Evolutionary conservation across 2,329 filamentous ascomycete genomes (phyloP), one percentile per base, ranked within the genome.

Genomic region (Pleoardoris graminearum): DNA sequence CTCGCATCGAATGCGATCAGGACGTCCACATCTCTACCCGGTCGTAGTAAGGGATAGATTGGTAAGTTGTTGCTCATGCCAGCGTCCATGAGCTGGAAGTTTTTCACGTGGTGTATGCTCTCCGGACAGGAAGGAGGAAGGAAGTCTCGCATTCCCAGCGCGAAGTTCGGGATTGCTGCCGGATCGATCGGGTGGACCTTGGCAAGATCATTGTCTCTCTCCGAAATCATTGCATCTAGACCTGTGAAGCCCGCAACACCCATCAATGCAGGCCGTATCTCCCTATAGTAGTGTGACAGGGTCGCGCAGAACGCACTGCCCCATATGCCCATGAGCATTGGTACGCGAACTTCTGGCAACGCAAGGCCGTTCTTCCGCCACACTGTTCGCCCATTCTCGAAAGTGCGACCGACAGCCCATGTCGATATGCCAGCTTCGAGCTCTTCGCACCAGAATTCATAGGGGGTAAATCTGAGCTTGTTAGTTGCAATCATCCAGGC

Each of bases 51-150:
- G 0, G 94, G 94, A 70, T 99, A 99, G 36, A 97, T 92, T 1
- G 94, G 94, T 7, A 99, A 80, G 67, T 99, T 99, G 71, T 99
- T 97, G 59, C 90, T 95, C 94, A 99, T 99, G 45, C 94, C 94
- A 1, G 94, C 92, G 72, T 99, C 94, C 92, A 97, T 97, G 14
- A 81, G 72, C 50, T 79, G 75, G 32, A 80, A 69, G 69, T 96
- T 88, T 38, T 86, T 80, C 12, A 80, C 81, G 16, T 84, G 79
- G 63, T 89, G 86, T 33, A 96, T 84, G 52, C 85, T 91, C 27
- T 87, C 83, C 0, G 94, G 91, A n/a, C 88, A 88, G 0, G 90
- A 89, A 0, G 83, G 75, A 0, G 91, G 88, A 6, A 99, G 79
- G 55, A 84, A 80, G 11, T 84, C 86, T 62, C 88, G 82, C 86